Evolutionary conservation across 2,329 filamentous ascomycete genomes (phyloP), one percentile per base, ranked within the genome.

Genomic region (Pseudogymnoascus sp.): DNA sequence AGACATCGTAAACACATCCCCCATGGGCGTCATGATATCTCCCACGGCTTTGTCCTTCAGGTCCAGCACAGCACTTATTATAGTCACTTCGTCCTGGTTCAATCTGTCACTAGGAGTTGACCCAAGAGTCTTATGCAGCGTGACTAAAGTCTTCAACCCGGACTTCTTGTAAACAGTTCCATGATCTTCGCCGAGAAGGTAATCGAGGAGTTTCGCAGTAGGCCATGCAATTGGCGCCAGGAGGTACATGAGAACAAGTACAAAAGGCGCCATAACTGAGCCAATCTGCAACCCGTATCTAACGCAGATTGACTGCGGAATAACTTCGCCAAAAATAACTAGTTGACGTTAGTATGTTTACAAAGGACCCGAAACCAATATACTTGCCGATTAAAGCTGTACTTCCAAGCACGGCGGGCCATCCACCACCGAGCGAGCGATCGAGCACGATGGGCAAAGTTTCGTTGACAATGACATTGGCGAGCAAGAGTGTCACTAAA

Each of bases 21-120:
- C 87, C 90, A 99, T 97, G 0, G 94, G 94, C 0, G 95, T 99
- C 94, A 99, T 99, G 72, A 99, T 96, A 71, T 86, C 89, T 49
- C 91, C 91, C 5, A 99, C 92, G 0, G 93, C 82, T 78, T 99
- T 99, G 68, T 94, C 92, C 78, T 97, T 99, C 67, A 99, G 80
- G 72, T 99, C 94, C 63, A 99, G 79, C 12, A 97, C 94, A 38
- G 94, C 93, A 67, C 91, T 96, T 75, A 99, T 99, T 74, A 99
- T 99, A 64, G 94, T 97, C 67, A 99, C 94, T 75, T 99, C 94
- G 72, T 99, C 94, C 68, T 96, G 89, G 75, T 97, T 97, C 61
- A 99, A 80, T 63, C 94, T 88, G 72, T 99, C 92, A 39, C 83
- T 83, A 9, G 89, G 89, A 30, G 89, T 88, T 52, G 91, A 87